Percentiles rank a stretch among this genome's conserved stretches.
Evolutionary conservation across 306 rosid species (phyloP).

Genomic region (Lablab purpureus): DNA sequence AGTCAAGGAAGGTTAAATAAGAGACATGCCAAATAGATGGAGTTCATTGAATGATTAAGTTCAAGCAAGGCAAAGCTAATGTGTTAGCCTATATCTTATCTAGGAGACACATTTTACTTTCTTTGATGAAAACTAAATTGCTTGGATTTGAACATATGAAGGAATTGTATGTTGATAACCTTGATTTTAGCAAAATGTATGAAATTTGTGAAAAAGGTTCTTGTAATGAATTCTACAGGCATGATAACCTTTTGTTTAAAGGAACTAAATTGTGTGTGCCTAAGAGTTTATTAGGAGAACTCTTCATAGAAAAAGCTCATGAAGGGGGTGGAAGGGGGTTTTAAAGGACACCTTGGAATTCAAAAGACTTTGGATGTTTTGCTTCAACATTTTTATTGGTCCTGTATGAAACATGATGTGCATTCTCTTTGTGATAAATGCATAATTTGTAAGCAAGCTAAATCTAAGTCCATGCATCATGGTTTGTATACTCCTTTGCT

Average conservation of each 20-base stretch:
- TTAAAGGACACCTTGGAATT: neutral
- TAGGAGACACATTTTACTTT: too few species aligned
- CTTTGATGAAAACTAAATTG: too few species aligned
- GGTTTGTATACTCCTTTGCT: neutral
- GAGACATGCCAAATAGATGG: too few species aligned
- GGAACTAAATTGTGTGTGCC: neutral
- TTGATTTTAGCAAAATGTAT: neutral
- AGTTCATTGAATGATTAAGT: neutral
- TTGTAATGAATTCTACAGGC: neutral
- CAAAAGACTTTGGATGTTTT: neutral
- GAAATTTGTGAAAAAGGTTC: neutral
- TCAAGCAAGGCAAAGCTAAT: neutral
- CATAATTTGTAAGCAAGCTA: neutral
- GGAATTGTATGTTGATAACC: neutral
- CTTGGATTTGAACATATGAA: neutral
- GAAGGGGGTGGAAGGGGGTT: neutral
- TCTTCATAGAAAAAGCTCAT: neutral
- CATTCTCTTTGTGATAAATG: neutral
- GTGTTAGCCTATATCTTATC: neutral
- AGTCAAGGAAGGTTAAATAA: too few species aligned
- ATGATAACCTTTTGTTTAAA: neutral
- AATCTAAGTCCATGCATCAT: neutral
- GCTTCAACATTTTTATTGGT: neutral
- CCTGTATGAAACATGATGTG: neutral
- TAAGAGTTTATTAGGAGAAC: neutral